A percentile compares a stretch with the other conserved stretches of the same genome.
These are phyloP conservation scores for Endocalyx cinctus DNA, from an alignment of 2,329 filamentous ascomycete species.

Conservation along the genomic window DNA sequence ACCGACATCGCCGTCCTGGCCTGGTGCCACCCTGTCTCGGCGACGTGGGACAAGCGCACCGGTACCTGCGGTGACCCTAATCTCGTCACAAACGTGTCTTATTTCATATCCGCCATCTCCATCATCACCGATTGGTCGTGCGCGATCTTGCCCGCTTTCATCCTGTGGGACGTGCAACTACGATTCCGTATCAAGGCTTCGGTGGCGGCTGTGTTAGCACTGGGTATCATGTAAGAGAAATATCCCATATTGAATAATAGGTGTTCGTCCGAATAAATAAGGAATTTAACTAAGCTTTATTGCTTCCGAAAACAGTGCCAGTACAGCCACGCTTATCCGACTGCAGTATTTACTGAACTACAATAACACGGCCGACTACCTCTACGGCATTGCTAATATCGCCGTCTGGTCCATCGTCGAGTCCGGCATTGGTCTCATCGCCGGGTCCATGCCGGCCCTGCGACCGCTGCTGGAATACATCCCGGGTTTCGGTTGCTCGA, in stretches of 20 bases:
- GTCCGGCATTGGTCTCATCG: slow-evolving; percentile 44
- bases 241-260: too few species aligned
- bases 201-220: background rate
- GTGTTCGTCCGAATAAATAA: too few species aligned
- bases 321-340: background rate
- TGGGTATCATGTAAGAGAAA: slow-evolving; percentile 1
- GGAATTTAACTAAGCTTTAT: background rate
- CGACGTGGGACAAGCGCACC: slow-evolving; percentile 12
- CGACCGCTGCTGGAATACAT: slow-evolving; percentile 33
- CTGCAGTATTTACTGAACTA: background rate
- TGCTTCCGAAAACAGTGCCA: background rate
- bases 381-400: slow-evolving; percentile 16
- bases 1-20: slow-evolving; percentile 13
- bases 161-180: background rate
- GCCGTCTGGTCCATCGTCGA: slow-evolving; percentile 44
- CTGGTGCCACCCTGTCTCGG: slow-evolving; percentile 13
- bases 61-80: slow-evolving; percentile 11
- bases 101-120: slow-evolving; percentile 3
- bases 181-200: background rate
- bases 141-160: background rate
- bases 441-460: slow-evolving; percentile 41
- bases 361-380: background rate
- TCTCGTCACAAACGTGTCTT: slow-evolving; percentile 7
- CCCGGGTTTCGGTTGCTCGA: too few species aligned
- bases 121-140: slow-evolving; percentile 2